These are phyloP conservation scores for Pholiota conissans DNA, from an alignment of 768 basidiomycete genomes.

Conservation along the genomic window DNA sequence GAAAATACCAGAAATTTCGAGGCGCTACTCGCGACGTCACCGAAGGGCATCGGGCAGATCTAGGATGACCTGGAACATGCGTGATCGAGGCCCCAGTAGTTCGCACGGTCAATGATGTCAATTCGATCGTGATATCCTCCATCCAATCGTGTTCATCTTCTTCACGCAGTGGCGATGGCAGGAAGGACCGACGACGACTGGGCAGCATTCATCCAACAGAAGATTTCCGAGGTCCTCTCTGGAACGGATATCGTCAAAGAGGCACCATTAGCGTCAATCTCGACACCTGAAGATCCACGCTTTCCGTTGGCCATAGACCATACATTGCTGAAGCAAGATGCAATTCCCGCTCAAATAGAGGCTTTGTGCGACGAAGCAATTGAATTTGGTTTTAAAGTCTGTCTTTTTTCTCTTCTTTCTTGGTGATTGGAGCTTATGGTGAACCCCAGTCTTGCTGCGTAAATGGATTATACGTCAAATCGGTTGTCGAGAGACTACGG, in stretches of 20 bases:
- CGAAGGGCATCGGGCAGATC: not conserved
- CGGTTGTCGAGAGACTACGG: constrained; percentile 37
- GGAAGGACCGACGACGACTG: constrained; percentile 32
- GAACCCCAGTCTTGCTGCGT: constrained; percentile 54
- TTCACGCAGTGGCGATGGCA: constrained; percentile 22
- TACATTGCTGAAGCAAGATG: constrained; percentile 5
- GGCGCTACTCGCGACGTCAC: not conserved
- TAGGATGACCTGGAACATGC: not conserved
- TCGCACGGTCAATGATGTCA: too few species aligned
- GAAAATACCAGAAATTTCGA: constrained; percentile 17
- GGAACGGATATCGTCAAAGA: not conserved
- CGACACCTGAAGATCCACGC: constrained; percentile 25
- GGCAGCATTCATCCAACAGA: constrained; percentile 27
- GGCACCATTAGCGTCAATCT: constrained; percentile 23
- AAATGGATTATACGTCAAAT: constrained; percentile 43
- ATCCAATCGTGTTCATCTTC: not conserved
- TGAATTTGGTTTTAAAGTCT: constrained; percentile 1
- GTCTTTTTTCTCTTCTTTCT: not conserved
- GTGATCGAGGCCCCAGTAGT: too few species aligned
- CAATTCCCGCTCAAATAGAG: constrained; percentile 1
- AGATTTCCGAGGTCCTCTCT: constrained; percentile 27
- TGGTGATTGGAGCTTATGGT: not conserved
- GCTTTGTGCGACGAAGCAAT: constrained; percentile 3
- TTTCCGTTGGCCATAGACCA: constrained; percentile 28
- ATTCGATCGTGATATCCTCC: too few species aligned